Evolutionary conservation across 2,329 filamentous ascomycete species (phyloP).

Genomic region (Alternaria sp.): DNA sequence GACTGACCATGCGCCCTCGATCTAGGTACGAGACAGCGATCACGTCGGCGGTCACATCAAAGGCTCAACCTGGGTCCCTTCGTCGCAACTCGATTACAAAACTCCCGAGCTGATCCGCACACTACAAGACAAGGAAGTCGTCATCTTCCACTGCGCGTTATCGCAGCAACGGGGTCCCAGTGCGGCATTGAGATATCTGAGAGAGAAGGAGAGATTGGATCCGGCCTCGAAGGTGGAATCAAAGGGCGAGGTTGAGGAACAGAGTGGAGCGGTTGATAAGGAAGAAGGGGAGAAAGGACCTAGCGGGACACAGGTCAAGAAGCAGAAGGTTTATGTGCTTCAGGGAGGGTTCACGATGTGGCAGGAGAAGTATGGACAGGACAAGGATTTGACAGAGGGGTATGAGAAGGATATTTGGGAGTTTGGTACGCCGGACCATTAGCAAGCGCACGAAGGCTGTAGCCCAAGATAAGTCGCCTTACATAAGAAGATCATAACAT

Average conservation of each 20-base stretch:
- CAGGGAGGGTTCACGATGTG: constrained; percentile 86
- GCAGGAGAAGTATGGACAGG: constrained; percentile 82
- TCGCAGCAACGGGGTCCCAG: constrained; percentile 89
- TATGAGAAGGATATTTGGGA: constrained; percentile 88
- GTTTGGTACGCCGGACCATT: constrained; percentile 49
- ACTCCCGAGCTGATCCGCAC: constrained; percentile 83
- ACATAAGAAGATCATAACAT: neutral
- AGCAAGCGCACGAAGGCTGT: accelerated
- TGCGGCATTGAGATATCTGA: constrained; percentile 80
- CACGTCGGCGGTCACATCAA: constrained; percentile 90
- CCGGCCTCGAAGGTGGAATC: constrained; percentile 20
- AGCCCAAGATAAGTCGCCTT: accelerated
- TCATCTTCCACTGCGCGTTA: constrained; percentile 93
- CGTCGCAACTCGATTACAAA: constrained; percentile 72
- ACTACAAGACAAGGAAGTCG: constrained; percentile 76
- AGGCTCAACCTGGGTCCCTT: constrained; percentile 77
- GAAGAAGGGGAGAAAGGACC: constrained; percentile 14
- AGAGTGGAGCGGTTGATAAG: constrained; percentile 23
- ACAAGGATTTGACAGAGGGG: constrained; percentile 80
- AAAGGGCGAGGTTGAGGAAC: constrained; percentile 24
- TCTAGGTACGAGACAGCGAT: constrained; percentile 92
- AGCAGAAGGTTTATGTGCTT: constrained; percentile 80
- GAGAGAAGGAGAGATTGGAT: constrained; percentile 67
- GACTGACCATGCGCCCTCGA: constrained; percentile 69
- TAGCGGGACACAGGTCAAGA: constrained; percentile 16